phyloP scores from a whole-genome alignment of 768 basidiomycete genomes.

The Russula griseocarnosa region DNA sequence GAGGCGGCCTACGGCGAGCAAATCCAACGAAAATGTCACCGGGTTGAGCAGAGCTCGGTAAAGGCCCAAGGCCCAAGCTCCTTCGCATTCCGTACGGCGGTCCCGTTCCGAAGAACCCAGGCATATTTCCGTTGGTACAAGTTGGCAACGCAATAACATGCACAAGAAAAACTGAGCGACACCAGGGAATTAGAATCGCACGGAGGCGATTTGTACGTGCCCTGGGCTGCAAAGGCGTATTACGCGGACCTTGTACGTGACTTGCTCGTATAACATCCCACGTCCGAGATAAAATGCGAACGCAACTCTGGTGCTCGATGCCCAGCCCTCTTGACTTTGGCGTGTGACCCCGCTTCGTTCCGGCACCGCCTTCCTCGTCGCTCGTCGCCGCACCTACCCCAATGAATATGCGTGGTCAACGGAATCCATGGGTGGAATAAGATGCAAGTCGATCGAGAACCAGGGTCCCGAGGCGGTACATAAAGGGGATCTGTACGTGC shows the following conservation, averaged over 20 bases:
- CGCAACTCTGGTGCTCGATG: constrained; percentile 12
- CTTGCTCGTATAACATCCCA: constrained; percentile 14
- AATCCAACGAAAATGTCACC: constrained; percentile 25
- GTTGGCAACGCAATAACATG: not conserved
- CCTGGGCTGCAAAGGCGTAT: constrained; percentile 4
- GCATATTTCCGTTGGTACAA: not conserved
- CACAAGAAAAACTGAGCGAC: constrained; percentile 10
- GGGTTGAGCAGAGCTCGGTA: constrained; percentile 26
- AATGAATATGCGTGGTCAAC: constrained; percentile 6
- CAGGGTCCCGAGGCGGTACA: constrained; percentile 26
- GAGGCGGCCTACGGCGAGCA: constrained; percentile 26
- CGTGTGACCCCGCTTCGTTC: constrained; percentile 20
- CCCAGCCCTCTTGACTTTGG: constrained; percentile 4
- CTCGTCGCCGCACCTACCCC: constrained; percentile 9
- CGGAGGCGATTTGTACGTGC: constrained; percentile 5
- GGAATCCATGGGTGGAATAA: constrained; percentile 6
- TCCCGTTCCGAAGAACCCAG: constrained; percentile 21
- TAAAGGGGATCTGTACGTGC: constrained; percentile 19
- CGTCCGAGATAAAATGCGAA: constrained; percentile 3
- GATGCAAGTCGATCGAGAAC: constrained; percentile 6
- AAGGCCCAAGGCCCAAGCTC: constrained; percentile 19
- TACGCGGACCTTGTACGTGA: constrained; percentile 4
- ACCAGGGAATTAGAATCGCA: constrained; percentile 14
- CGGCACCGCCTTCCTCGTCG: constrained; percentile 26
- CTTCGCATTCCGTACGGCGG: constrained; percentile 22